Base-by-base conservation (phyloP, 257 asterid species). In the Thymus quinquecostatus region DNA sequence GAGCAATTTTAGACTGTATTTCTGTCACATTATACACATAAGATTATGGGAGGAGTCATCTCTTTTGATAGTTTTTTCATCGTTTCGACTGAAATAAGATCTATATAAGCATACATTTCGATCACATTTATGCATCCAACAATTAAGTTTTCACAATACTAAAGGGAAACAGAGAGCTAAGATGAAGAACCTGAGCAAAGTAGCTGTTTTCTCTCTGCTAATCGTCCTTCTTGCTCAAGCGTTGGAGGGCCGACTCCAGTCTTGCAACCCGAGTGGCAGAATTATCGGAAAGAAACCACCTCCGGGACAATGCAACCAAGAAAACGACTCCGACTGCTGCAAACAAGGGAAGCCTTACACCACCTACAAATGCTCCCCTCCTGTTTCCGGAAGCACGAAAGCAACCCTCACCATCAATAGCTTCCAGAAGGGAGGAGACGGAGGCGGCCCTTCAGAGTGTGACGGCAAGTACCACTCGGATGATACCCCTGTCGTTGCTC, bases 381-480 rank as follows among this genome's bases (percentile, higher is more conserved):
- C 82, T 0, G 68, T 80, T 1, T 72, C 85, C 0, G 55, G 77
- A 0, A 72, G 55, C 60, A 80, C 83, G 2, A 75, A 77, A 10
- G 89, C 85, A 4, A 61, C 65, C n/a, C 82, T 81, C 36, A 79
- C 86, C 1, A 41, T 84, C 2, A 79, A 84, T 72, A 81, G 88
- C 75, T 84, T 84, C 51, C 48, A 81, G 71, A 32, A 78, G 40
- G 88, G 86, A 0, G 88, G 84, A 55, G 86, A 84, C 32, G 88
- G 86, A 2, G 82, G 84, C 12, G 81, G 74, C 4, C 79, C 86
- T 0, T 81, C 84, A 0, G 88, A 81, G 29, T 81, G 88, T 41
- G 83, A 84, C 70, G 62, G 57, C 0, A 34, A 68, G 69, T 84
- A 81, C 79, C 88, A 83, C 21, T 75, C 80, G 4, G 84, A 83